Evolutionary conservation across 2,329 filamentous ascomycete species (phyloP).

Genomic region (Epichloe hybrida): DNA sequence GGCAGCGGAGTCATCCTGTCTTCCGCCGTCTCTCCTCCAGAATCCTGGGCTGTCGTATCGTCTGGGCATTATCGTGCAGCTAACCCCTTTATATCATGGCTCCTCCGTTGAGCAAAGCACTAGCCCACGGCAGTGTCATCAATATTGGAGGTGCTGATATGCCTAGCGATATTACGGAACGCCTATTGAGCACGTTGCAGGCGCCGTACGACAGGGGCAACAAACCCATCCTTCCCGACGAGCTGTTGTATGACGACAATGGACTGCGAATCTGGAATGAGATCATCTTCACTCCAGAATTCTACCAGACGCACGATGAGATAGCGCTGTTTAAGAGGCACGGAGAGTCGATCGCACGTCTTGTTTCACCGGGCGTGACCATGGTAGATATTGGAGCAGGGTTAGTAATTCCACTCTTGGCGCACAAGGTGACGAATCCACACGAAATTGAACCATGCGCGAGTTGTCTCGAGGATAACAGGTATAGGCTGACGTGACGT

Average conservation of each 20-base stretch:
- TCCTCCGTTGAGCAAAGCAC: background rate
- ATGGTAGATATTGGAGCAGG: conserved; percentile 29
- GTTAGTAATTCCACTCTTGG: conserved; percentile 15
- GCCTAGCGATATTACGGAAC: conserved; percentile 14
- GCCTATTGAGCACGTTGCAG: conserved; percentile 15
- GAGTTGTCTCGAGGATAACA: too few relatives aligned
- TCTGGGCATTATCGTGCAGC: background rate
- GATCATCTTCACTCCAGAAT: conserved; percentile 25
- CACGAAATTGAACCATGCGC: too few relatives aligned
- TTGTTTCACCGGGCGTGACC: conserved; percentile 17
- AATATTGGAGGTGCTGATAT: conserved; percentile 26
- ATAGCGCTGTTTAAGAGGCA: conserved; percentile 22
- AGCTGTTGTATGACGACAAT: conserved; percentile 25
- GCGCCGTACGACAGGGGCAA: conserved; percentile 10
- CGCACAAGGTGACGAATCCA: background rate
- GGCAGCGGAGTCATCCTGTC: background rate
- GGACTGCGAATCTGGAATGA: conserved; percentile 27
- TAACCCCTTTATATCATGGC: background rate
- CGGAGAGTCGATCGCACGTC: conserved; percentile 21
- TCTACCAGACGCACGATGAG: conserved; percentile 29
- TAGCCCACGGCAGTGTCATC: conserved; percentile 19
- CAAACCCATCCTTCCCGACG: conserved; percentile 23
- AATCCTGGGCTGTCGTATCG: background rate
- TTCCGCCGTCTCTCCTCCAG: too few relatives aligned
- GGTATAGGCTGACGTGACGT: background rate